Evolutionary conservation across 805 yeast species (phyloP).

Genomic region (Saturnispora ahearnii): DNA sequence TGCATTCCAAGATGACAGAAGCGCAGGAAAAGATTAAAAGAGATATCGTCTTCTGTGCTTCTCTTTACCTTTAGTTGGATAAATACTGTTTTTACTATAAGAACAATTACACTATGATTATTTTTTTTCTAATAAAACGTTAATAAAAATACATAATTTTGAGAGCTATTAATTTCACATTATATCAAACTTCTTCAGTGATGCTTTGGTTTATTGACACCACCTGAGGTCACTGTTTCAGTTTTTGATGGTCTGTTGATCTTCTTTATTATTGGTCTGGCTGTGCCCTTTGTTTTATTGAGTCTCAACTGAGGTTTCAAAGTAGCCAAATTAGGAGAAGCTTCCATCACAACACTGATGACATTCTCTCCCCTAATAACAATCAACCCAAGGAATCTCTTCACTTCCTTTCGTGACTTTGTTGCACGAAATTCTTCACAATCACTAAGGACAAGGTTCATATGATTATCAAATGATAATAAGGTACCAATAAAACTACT

Average conservation of each 20-base stretch:
- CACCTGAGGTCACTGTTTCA: constrained; percentile 4
- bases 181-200: neutral
- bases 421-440: constrained; percentile 77
- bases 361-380: constrained; percentile 86
- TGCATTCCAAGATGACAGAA: constrained; percentile 79
- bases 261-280: constrained; percentile 23
- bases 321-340: constrained; percentile 37
- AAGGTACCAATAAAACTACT: constrained; percentile 72
- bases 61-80: constrained; percentile 61
- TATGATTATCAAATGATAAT: constrained; percentile 80
- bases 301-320: constrained; percentile 26
- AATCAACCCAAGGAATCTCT: constrained; percentile 69
- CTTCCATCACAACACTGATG: constrained; percentile 60
- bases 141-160: neutral
- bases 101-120: neutral
- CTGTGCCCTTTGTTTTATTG: constrained; percentile 26
- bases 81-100: neutral
- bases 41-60: constrained; percentile 95
- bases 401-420: constrained; percentile 57
- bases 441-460: constrained; percentile 78
- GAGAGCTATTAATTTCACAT: neutral
- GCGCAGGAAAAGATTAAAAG: constrained; percentile 95
- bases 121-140: too few species aligned
- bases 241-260: constrained; percentile 14
- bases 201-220: constrained; percentile 10